A percentile compares a stretch with the other conserved stretches of the same genome.
phyloP scores from a whole-genome alignment of 2,329 filamentous ascomycete species.

The Aspergillus sp. region DNA sequence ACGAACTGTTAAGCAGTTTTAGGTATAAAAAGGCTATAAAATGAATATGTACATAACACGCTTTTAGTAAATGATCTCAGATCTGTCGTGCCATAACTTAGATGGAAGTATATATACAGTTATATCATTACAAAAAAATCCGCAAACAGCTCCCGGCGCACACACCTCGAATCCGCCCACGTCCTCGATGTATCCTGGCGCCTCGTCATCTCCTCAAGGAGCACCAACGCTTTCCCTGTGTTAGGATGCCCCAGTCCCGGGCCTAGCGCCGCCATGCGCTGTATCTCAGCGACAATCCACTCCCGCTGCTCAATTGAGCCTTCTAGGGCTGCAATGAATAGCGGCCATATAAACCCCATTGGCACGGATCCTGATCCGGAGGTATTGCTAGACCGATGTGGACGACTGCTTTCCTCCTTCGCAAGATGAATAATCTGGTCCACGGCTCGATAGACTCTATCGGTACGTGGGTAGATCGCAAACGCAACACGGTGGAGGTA shows the following conservation, averaged over 20 bases:
- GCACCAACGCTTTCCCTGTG: conserved; percentile 29
- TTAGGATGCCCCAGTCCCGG: conserved; percentile 28
- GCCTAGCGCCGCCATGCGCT: conserved; percentile 25
- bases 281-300: conserved; percentile 36
- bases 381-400: not conserved
- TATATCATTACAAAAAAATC: conserved; percentile 36
- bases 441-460: conserved; percentile 36
- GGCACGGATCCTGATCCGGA: conserved; percentile 17
- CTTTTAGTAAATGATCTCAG: not conserved
- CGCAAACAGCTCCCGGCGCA: conserved; percentile 34
- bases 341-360: conserved; percentile 35
- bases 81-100: not conserved
- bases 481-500: conserved; percentile 39
- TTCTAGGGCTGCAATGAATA: conserved; percentile 36
- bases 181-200: conserved; percentile 35
- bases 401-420: conserved; percentile 21
- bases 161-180: conserved; percentile 36
- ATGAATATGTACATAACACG: not conserved
- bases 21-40: not conserved
- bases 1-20: conserved; percentile 38
- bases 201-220: conserved; percentile 36
- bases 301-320: conserved; percentile 30
- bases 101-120: not conserved
- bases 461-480: conserved; percentile 38
- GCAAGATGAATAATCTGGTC: conserved; percentile 38